These are phyloP conservation scores for Dillenia turbinata DNA, from an alignment of 164 flowering plant genomes.

Conservation along the genomic window DNA sequence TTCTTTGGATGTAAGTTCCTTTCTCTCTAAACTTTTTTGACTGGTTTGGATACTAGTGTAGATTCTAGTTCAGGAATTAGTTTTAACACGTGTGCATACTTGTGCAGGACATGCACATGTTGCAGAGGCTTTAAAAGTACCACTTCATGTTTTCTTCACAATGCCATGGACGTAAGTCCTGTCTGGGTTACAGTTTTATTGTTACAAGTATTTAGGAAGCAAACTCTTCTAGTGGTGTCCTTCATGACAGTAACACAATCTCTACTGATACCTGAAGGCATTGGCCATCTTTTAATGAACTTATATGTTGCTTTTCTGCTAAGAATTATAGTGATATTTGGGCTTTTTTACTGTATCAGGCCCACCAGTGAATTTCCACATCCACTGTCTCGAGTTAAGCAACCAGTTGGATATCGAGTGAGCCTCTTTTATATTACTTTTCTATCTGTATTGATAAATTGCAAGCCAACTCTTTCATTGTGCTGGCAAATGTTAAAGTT, in stretches of 20 bases:
- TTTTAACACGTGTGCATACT: no score
- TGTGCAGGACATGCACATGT: slow-evolving; percentile 88
- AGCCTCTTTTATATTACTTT: slow-evolving; percentile 14
- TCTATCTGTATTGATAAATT: slow-evolving; percentile 3
- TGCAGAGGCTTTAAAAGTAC: slow-evolving; percentile 92
- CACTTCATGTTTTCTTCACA: slow-evolving; percentile 93
- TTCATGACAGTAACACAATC: not conserved
- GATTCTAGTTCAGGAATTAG: no score
- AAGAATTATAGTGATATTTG: no score
- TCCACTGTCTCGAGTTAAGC: slow-evolving; percentile 97
- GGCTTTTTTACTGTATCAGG: slow-evolving; percentile 34
- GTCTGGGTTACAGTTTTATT: slow-evolving; percentile 14
- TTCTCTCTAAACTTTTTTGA: no score
- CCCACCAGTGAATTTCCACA: slow-evolving; percentile 99
- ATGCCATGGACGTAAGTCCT: slow-evolving; percentile 99
- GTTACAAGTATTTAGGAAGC: not conserved
- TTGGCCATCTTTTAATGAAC: not conserved
- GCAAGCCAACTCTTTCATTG: no score
- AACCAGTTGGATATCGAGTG: slow-evolving; percentile 88
- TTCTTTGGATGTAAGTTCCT: no score
- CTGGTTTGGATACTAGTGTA: no score
- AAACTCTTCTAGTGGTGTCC: not conserved
- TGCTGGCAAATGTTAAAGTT: no score
- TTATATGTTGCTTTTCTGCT: no score
- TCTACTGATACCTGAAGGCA: not conserved